Conservation (phyloP, 2,329 filamentous ascomycete genomes). For the Cryphonectria japonica region DNA sequence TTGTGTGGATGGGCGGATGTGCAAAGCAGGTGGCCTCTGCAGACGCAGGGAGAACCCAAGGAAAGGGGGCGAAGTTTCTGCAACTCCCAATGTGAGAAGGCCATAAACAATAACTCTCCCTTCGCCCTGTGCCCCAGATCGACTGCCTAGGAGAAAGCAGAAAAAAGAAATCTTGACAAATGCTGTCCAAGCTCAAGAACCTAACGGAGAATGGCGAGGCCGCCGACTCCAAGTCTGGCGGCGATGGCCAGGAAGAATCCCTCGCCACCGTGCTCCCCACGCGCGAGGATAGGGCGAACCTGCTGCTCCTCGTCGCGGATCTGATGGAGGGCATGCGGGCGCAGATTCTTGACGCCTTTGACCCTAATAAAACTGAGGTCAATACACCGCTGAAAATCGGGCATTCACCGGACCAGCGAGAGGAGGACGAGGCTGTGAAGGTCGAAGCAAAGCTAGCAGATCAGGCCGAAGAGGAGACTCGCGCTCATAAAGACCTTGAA, state of each 20-base stretch:
- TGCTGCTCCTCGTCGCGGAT: conserved; percentile 30
- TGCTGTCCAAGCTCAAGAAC: conserved; percentile 28
- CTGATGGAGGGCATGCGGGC: conserved; percentile 29
- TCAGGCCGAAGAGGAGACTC: conserved; percentile 3
- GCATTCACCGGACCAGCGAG: neutral
- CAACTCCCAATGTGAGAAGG: neutral
- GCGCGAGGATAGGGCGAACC: conserved; percentile 29
- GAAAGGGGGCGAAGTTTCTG: neutral
- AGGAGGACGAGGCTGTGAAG: conserved; percentile 9
- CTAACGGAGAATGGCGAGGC: conserved; percentile 22
- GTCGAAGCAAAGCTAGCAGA: conserved; percentile 1
- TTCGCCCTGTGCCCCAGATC: too few species aligned
- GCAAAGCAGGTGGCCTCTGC: neutral
- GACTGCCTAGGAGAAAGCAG: neutral
- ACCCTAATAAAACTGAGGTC: conserved; percentile 24
- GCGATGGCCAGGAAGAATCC: conserved; percentile 25
- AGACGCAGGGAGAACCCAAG: neutral
- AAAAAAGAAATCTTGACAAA: neutral
- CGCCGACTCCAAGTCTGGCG: conserved; percentile 1
- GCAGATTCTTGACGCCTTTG: conserved; percentile 29
- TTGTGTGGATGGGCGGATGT: neutral
- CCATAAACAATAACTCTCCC: neutral
- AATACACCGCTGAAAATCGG: conserved; percentile 18
- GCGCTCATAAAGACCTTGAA: neutral
- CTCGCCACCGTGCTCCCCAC: conserved; percentile 32